Evolutionary conservation across 768 basidiomycete species (phyloP).

Genomic region (Cystofilobasidium bisporidii): DNA sequence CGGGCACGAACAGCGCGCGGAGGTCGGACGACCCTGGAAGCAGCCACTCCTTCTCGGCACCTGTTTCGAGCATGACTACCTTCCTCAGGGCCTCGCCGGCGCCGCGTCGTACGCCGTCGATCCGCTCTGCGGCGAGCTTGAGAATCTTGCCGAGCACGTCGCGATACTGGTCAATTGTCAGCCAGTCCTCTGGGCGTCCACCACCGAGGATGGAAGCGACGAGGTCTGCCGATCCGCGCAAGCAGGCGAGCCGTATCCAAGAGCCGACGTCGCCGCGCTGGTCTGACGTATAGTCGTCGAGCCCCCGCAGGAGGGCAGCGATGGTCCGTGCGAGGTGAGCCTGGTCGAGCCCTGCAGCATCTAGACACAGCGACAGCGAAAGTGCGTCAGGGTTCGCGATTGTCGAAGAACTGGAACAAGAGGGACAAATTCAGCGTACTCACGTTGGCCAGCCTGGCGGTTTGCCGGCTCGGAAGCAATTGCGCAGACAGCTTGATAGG

Average conservation of each 20-base stretch:
- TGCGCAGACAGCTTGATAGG: slow-evolving; percentile 33
- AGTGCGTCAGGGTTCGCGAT: no score
- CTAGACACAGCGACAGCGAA: not conserved
- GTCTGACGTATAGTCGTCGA: slow-evolving; percentile 84
- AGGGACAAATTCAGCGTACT: no score
- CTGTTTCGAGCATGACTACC: slow-evolving; percentile 1
- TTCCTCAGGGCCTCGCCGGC: slow-evolving; percentile 19
- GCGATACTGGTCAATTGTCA: slow-evolving; percentile 54
- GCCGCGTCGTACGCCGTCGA: slow-evolving; percentile 47
- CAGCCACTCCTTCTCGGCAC: not conserved
- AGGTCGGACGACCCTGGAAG: slow-evolving; percentile 9
- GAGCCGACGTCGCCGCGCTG: slow-evolving; percentile 96
- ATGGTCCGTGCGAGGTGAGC: slow-evolving; percentile 34
- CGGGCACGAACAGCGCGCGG: not conserved
- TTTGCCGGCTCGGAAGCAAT: slow-evolving; percentile 12
- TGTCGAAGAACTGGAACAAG: no score
- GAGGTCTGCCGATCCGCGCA: slow-evolving; percentile 54
- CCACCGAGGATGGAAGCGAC: slow-evolving; percentile 48
- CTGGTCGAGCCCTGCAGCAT: not conserved
- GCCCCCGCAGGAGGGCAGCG: slow-evolving; percentile 51
- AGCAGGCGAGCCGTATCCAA: slow-evolving; percentile 75
- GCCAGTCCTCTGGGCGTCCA: slow-evolving; percentile 50
- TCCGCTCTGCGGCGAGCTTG: slow-evolving; percentile 80
- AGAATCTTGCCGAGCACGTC: slow-evolving; percentile 56
- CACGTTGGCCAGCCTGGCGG: not conserved